phyloP scores from a whole-genome alignment of 495 filamentous ascomycete species.

The Talaromyces ruber region DNA sequence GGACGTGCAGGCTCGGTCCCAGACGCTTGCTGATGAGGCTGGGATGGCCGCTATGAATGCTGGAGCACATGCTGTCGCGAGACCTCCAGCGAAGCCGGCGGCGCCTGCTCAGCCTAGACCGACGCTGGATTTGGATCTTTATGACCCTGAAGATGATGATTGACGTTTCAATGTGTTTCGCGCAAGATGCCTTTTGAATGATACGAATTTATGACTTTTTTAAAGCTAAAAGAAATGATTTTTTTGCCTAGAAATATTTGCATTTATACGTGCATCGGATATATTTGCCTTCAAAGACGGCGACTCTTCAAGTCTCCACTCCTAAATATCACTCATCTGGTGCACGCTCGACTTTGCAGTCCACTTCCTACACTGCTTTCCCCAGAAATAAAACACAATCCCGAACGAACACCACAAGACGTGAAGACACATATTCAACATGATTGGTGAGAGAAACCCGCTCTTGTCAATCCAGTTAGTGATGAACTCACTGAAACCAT shows the following conservation, averaged over 20 bases:
- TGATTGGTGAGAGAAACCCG: slow-evolving; percentile 37
- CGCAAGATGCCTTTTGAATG: not conserved
- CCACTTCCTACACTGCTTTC: slow-evolving; percentile 48
- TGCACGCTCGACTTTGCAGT: slow-evolving; percentile 47
- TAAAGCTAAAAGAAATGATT: not conserved
- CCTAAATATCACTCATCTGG: not conserved
- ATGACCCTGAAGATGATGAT: slow-evolving; percentile 40
- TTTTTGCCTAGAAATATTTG: not conserved
- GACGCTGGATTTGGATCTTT: slow-evolving; percentile 35
- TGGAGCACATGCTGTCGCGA: slow-evolving; percentile 16
- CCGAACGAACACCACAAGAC: slow-evolving; percentile 44
- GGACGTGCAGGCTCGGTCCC: slow-evolving; percentile 9
- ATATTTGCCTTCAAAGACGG: not conserved
- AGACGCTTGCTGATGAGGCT: slow-evolving; percentile 23
- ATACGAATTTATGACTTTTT: not conserved
- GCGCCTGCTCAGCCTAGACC: slow-evolving; percentile 25
- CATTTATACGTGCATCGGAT: not conserved
- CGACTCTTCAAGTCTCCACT: not conserved
- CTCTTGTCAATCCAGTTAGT: slow-evolving; percentile 25
- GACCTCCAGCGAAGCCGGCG: slow-evolving; percentile 9
- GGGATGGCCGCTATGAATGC: slow-evolving; percentile 28
- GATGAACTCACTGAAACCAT: slow-evolving; percentile 42
- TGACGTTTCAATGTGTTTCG: not conserved
- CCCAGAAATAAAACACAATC: slow-evolving; percentile 46
- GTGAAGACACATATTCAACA: slow-evolving; percentile 45